Evolutionary conservation across 495 filamentous ascomycete genomes (phyloP).

Genomic region (Podospora didyma): DNA sequence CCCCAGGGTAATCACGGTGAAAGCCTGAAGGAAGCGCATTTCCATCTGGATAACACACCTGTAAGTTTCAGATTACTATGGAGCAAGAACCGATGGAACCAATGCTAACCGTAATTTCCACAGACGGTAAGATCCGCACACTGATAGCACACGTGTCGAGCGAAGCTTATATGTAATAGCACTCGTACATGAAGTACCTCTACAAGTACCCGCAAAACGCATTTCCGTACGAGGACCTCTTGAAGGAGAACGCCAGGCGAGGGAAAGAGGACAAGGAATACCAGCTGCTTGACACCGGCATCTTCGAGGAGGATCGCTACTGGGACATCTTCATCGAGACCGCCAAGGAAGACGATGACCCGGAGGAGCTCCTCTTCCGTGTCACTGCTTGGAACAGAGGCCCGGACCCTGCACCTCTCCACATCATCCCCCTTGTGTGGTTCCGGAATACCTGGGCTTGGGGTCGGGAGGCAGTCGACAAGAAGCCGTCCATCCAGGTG

Average conservation of each 20-base stretch:
- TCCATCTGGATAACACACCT: conserved; percentile 93
- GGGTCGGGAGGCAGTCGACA: conserved; percentile 67
- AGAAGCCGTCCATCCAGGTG: conserved; percentile 71
- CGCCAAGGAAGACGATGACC: conserved; percentile 84
- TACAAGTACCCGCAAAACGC: conserved; percentile 94
- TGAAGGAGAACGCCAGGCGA: conserved; percentile 77
- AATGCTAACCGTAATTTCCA: conserved; percentile 16
- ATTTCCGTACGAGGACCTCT: conserved; percentile 86
- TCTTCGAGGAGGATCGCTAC: conserved; percentile 87
- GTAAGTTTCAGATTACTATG: conserved; percentile 26
- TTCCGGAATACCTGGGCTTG: conserved; percentile 96
- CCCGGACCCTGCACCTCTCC: conserved; percentile 81
- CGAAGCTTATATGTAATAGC: conserved; percentile 45
- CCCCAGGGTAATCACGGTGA: conserved; percentile 96
- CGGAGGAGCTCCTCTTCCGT: conserved; percentile 88
- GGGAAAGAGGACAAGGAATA: conserved; percentile 76
- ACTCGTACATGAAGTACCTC: conserved; percentile 98
- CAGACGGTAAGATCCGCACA: conserved; percentile 38
- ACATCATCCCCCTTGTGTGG: conserved; percentile 94
- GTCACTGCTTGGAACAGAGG: conserved; percentile 95
- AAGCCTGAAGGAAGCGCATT: conserved; percentile 93
- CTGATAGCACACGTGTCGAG: neutral
- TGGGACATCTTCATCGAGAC: conserved; percentile 98
- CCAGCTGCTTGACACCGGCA: conserved; percentile 85
- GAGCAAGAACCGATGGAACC: neutral